phyloP scores from a whole-genome alignment of 441 rosid species.

The Macaranga tanarius region DNA sequence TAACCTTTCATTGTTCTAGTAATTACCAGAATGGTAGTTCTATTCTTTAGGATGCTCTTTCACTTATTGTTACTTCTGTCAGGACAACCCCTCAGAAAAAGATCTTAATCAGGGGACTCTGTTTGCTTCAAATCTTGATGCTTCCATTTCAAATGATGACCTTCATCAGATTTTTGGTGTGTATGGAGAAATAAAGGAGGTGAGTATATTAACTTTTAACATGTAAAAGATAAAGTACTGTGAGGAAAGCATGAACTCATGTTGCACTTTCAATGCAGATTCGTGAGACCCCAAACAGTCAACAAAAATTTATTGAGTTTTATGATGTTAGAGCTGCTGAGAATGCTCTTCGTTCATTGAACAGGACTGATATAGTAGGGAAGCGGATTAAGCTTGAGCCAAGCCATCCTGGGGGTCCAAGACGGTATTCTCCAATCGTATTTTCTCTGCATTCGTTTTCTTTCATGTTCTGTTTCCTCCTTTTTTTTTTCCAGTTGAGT shows the following conservation, averaged over 20 bases:
- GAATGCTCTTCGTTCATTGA: slow-evolving; percentile 46
- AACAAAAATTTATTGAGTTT: slow-evolving; percentile 50
- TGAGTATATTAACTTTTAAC: slow-evolving; percentile 20
- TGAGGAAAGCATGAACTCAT: slow-evolving; percentile 5
- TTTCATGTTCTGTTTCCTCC: background rate
- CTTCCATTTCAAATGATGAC: slow-evolving; percentile 53
- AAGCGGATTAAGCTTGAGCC: slow-evolving; percentile 54
- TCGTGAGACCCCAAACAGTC: slow-evolving; percentile 42
- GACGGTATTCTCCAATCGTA: slow-evolving; percentile 26
- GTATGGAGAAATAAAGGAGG: slow-evolving; percentile 64
- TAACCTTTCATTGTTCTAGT: background rate
- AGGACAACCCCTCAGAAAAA: slow-evolving; percentile 58
- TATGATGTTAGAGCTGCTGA: slow-evolving; percentile 67
- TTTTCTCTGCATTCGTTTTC: slow-evolving; percentile 13
- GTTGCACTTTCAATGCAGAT: slow-evolving; percentile 39
- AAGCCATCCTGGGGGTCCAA: slow-evolving; percentile 39
- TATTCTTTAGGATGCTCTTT: slow-evolving; percentile 5
- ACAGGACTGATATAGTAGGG: slow-evolving; percentile 46
- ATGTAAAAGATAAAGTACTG: background rate
- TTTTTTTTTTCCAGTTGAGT: slow-evolving; percentile 10
- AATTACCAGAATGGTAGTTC: slow-evolving; percentile 10
- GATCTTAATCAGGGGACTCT: slow-evolving; percentile 56
- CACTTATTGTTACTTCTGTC: slow-evolving; percentile 17
- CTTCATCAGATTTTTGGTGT: slow-evolving; percentile 49
- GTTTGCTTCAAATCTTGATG: slow-evolving; percentile 46